Evolutionary conservation across 345 rosid genomes (phyloP).

Genomic region (Salix caprea): DNA sequence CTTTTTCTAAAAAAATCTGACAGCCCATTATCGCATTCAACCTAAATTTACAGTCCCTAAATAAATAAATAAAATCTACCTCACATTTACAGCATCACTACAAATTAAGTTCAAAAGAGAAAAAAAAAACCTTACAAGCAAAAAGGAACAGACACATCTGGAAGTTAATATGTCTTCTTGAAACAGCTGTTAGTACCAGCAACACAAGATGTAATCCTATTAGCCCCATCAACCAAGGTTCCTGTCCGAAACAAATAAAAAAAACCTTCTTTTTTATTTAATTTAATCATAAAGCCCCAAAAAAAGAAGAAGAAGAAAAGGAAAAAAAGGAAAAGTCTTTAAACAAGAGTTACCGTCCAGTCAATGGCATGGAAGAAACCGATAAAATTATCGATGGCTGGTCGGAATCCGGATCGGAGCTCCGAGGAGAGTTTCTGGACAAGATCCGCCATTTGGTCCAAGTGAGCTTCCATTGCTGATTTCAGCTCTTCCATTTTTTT

Average conservation of each 20-base stretch:
- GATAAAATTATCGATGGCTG: constrained; percentile 69
- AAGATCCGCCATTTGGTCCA: constrained; percentile 83
- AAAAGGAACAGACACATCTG: constrained; percentile 80
- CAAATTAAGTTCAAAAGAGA: neutral
- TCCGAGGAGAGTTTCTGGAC: constrained; percentile 74
- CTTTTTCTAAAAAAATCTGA: neutral
- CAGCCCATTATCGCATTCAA: neutral
- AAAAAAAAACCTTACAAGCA: constrained; percentile 49
- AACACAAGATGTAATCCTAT: constrained; percentile 57
- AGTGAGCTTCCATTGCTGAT: constrained; percentile 66
- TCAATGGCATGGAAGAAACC: constrained; percentile 89
- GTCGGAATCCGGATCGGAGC: constrained; percentile 68
- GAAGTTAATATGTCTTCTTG: constrained; percentile 69
- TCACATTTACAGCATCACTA: too few relatives aligned
- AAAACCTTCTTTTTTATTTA: neutral
- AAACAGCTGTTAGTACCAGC: constrained; percentile 44
- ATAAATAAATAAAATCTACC: too few relatives aligned
- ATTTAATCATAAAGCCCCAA: neutral
- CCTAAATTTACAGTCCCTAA: neutral
- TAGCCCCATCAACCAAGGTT: constrained; percentile 73
- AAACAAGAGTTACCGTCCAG: constrained; percentile 64
- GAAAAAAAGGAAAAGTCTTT: neutral
- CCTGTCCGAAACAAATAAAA: constrained; percentile 34
- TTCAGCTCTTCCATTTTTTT: constrained; percentile 61
- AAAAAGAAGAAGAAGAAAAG: neutral